These are phyloP conservation scores for Mariannaea elegans DNA, from an alignment of 2,329 filamentous ascomycete genomes.

Conservation along the genomic window DNA sequence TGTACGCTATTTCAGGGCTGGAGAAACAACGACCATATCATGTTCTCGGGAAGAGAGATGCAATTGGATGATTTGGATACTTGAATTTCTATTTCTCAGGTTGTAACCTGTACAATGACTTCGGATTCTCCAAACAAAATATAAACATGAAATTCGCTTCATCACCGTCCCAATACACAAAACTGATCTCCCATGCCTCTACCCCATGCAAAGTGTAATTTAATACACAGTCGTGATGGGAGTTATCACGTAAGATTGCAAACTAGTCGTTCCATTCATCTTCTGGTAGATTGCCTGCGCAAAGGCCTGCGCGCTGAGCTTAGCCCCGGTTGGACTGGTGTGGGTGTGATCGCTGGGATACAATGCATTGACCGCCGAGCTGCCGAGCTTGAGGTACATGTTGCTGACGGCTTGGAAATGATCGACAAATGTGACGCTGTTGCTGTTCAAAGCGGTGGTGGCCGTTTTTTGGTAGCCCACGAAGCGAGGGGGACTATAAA, in stretches of 20 bases:
- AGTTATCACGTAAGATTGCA: constrained; percentile 39
- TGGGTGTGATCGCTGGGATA: constrained; percentile 72
- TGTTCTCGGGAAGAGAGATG: too few species aligned
- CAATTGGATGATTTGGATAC: too few species aligned
- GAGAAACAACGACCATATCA: too few species aligned
- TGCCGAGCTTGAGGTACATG: constrained; percentile 60
- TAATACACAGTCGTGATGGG: constrained; percentile 37
- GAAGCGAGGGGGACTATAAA: constrained; percentile 60
- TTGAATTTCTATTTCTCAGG: too few species aligned
- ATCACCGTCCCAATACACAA: too few species aligned
- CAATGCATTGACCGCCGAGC: constrained; percentile 57
- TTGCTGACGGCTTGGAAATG: constrained; percentile 67
- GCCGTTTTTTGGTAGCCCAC: constrained; percentile 61
- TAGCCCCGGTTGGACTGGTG: constrained; percentile 64
- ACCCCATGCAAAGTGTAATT: too few species aligned
- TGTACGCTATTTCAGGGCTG: too few species aligned
- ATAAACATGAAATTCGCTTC: too few species aligned
- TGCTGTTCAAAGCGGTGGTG: constrained; percentile 45
- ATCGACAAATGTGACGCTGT: constrained; percentile 64
- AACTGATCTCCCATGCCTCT: too few species aligned
- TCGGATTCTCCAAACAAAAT: too few species aligned
- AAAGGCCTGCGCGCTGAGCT: constrained; percentile 65
- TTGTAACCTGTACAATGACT: too few species aligned
- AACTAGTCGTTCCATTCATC: constrained; percentile 41
- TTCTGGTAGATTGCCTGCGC: constrained; percentile 44